Conservation (phyloP, 805 yeast species). For the Schwanniomyces pseudopolymorphus region DNA sequence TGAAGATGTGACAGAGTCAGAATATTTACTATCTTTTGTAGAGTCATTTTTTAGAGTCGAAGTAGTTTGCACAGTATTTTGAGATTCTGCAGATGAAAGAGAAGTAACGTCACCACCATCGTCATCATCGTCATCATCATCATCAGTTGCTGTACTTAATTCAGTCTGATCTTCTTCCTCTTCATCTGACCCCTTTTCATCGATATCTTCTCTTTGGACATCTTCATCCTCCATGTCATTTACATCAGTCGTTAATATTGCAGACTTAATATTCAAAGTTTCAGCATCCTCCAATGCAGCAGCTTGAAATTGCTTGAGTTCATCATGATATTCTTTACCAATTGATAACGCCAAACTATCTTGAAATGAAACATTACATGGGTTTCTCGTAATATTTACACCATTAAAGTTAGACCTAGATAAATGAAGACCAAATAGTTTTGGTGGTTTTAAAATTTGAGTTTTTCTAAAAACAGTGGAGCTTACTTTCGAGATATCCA, state of each 20-base stretch:
- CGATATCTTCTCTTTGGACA: conserved; percentile 39
- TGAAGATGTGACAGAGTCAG: conserved; percentile 9
- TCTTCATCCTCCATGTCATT: conserved; percentile 33
- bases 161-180: conserved; percentile 24
- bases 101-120: conserved; percentile 22
- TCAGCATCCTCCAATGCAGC: conserved; percentile 17
- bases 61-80: conserved; percentile 2
- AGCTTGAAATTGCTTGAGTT: conserved; percentile 34
- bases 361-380: conserved; percentile 67
- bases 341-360: conserved; percentile 53
- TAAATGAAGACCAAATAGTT: conserved; percentile 73
- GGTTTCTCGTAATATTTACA: conserved; percentile 65
- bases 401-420: conserved; percentile 81
- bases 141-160: conserved; percentile 10
- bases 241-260: conserved; percentile 25
- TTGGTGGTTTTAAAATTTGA: conserved; percentile 64
- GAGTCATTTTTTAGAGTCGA: conserved; percentile 10
- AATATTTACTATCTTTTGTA: conserved; percentile 8
- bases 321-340: conserved; percentile 40
- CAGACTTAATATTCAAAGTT: conserved; percentile 15
- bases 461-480: conserved; percentile 70
- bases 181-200: conserved; percentile 30
- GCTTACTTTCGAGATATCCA: conserved; percentile 46
- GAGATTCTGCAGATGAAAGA: conserved; percentile 17
- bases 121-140: conserved; percentile 15